Conservation (phyloP, 1,284 basidiomycete species). For the Cryptococcus sp. region DNA sequence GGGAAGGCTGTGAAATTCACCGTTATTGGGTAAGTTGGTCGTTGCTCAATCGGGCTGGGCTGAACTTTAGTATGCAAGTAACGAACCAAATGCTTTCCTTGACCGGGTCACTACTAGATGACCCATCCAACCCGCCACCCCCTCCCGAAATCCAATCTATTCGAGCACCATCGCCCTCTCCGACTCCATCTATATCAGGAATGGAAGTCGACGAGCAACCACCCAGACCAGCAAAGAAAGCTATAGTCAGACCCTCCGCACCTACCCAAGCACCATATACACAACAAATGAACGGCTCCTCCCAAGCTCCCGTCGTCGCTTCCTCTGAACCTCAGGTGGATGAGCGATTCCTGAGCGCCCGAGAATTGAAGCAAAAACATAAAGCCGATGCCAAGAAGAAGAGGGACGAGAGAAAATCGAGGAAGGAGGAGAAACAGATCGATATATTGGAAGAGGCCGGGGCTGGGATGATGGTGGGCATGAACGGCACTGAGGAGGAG, state of each 20-base stretch:
- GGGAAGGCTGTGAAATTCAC: constrained; percentile 75
- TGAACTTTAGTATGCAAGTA: constrained; percentile 67
- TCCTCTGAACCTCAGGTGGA: constrained; percentile 16
- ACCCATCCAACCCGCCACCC: constrained; percentile 73
- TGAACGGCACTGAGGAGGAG: constrained; percentile 10
- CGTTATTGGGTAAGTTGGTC: constrained; percentile 71
- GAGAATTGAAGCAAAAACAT: constrained; percentile 38
- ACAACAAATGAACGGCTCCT: background rate
- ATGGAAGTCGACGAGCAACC: constrained; percentile 9
- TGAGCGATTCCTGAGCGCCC: constrained; percentile 22
- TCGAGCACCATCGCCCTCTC: constrained; percentile 11
- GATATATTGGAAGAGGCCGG: constrained; percentile 17
- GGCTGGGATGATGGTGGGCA: constrained; percentile 14
- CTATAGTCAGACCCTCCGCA: background rate
- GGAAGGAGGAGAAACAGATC: constrained; percentile 27
- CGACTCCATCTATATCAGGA: constrained; percentile 22
- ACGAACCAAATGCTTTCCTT: constrained; percentile 94
- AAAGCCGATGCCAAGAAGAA: constrained; percentile 42
- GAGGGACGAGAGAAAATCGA: constrained; percentile 38
- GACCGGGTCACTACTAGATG: constrained; percentile 77
- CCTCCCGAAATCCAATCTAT: constrained; percentile 19
- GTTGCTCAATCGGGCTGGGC: background rate
- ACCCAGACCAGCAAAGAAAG: constrained; percentile 16
- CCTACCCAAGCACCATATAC: background rate
- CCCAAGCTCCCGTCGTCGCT: background rate